phyloP scores from a whole-genome alignment of 208 protist species.

The Angomonas deanei region DNA sequence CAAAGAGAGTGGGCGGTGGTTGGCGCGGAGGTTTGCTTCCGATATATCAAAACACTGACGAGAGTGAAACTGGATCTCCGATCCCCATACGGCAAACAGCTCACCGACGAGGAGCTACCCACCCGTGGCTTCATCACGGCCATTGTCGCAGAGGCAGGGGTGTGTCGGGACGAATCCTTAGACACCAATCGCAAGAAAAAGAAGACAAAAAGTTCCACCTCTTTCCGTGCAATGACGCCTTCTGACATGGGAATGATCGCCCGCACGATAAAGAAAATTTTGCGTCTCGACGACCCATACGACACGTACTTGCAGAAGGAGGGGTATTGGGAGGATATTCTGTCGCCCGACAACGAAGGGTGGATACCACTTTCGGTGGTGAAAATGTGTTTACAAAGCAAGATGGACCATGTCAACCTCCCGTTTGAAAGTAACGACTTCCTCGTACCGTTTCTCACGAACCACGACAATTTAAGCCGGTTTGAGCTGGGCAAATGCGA shows the following conservation, averaged over 20 bases:
- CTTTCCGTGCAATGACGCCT: slow-evolving; percentile 9
- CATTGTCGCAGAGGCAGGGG: background rate
- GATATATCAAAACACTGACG: background rate
- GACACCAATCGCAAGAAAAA: background rate
- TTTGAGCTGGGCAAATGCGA: slow-evolving; percentile 40
- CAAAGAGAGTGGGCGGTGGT: slow-evolving; percentile 4
- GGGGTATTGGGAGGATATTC: slow-evolving; percentile 11
- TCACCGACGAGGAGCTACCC: too few relatives aligned
- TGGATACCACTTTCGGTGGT: slow-evolving; percentile 47
- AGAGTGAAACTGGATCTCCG: background rate
- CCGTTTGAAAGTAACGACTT: slow-evolving; percentile 15
- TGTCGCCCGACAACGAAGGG: slow-evolving; percentile 14
- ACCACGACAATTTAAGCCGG: slow-evolving; percentile 45
- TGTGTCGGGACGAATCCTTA: background rate
- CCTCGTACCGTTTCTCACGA: slow-evolving; percentile 23
- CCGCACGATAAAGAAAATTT: slow-evolving; percentile 20
- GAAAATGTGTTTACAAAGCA: slow-evolving; percentile 10
- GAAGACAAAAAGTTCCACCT: slow-evolving; percentile 11
- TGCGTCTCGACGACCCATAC: slow-evolving; percentile 33
- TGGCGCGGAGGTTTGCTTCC: background rate
- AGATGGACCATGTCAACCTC: background rate
- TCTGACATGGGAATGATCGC: slow-evolving; percentile 14
- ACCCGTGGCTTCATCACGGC: too few relatives aligned
- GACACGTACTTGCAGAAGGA: slow-evolving; percentile 13
- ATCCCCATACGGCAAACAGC: background rate